Base-by-base conservation (phyloP, 2,329 filamentous ascomycete genomes). In the Phoma sp. region DNA sequence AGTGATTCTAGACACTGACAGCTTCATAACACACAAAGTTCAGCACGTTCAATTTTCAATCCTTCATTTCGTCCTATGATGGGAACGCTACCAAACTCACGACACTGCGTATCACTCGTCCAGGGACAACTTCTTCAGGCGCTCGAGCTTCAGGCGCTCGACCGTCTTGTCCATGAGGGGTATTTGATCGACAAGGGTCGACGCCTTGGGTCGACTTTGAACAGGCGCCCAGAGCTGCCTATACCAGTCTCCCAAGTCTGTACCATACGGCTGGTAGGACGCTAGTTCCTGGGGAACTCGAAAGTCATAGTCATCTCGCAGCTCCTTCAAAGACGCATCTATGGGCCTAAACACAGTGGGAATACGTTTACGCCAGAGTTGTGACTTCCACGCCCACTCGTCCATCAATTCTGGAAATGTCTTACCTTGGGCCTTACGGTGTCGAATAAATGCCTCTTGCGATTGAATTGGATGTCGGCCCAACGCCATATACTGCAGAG, bases 401-500 rank as follows among this genome's bases (percentile, higher is more conserved):
- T 62, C 46, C 4, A 44, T 8, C 2, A 35, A 9, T 2, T 48
- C 33, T 5, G 45, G n/a, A 3, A 32, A 14, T 6, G 9, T 0
- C 13, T 23, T 32, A 25, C 40, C 39, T 41, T 48, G 1, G 9
- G 35, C 25, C 37, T 41, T 55, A 9, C 50, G 24, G 11, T 38
- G 25, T 22, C 8, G 39, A n/a, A 59, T 39, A 43, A 60, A 64
- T 2, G 45, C 42, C 7, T 44, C n/a, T 7, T 11, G 39, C 1
- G 53, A 61, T 41, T 62, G 54, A 7, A 27, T 44, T 0, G 65
- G 63, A 2, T 25, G 1, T 2, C 59, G 35, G 2, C 53, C 51
- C 2, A 67, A 33, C 4, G 61, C 61, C 33, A 69, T 59, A 1
- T 10, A 35, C 27, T 71, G 66, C 6, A 69, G 38, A 2, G 59